phyloP scores from a whole-genome alignment of 2,329 filamentous ascomycete species.

The Colletotrichum lupini region DNA sequence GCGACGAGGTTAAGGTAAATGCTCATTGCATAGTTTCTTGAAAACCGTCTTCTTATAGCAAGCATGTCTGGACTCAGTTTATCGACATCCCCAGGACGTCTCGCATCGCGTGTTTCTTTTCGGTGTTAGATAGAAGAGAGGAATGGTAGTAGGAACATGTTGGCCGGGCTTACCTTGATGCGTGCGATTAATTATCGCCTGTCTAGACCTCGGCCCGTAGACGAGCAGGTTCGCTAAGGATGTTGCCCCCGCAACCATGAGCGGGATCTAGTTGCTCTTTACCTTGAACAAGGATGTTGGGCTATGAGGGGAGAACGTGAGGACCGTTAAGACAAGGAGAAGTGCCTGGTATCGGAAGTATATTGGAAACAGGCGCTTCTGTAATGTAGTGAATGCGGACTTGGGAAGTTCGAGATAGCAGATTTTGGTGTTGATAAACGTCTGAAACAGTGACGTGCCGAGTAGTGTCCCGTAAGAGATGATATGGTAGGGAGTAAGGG shows the following conservation, averaged over 20 bases:
- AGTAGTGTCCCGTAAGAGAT: constrained; percentile 52
- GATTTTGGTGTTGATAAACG: constrained; percentile 51
- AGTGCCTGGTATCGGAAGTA: constrained; percentile 52
- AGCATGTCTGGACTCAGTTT: constrained; percentile 41
- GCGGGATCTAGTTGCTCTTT: constrained; percentile 47
- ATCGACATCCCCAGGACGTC: constrained; percentile 6
- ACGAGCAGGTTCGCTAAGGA: constrained; percentile 47
- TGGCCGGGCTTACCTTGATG: constrained; percentile 42
- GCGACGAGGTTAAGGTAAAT: constrained; percentile 54
- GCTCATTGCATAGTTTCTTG: constrained; percentile 51
- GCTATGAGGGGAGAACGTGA: constrained; percentile 47
- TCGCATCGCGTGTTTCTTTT: constrained; percentile 38
- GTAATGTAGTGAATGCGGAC: constrained; percentile 49
- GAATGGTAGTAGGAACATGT: not conserved
- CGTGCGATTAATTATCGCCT: constrained; percentile 44
- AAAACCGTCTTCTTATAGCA: constrained; percentile 45
- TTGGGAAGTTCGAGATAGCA: constrained; percentile 46
- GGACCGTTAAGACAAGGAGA: constrained; percentile 46
- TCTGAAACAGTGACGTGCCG: constrained; percentile 53
- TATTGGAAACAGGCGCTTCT: constrained; percentile 53
- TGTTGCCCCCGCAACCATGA: constrained; percentile 45
- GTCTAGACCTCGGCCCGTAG: constrained; percentile 50
- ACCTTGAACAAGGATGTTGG: constrained; percentile 42
- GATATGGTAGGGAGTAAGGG: constrained; percentile 48
- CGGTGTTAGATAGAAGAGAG: not conserved